phyloP scores from a whole-genome alignment of 2,329 filamentous ascomycete genomes.

The Zymoseptoria brevis region DNA sequence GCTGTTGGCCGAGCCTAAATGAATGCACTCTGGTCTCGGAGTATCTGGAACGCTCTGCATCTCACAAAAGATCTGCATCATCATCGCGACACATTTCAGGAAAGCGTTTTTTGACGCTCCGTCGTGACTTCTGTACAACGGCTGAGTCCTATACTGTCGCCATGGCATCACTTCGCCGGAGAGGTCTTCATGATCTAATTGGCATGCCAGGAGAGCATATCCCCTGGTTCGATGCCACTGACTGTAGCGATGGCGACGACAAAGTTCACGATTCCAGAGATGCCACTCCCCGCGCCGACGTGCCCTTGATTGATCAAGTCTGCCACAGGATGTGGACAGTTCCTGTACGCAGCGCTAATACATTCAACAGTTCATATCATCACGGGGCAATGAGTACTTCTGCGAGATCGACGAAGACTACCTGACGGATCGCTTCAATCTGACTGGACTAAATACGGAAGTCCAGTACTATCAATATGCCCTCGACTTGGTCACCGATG shows the following conservation, averaged over 20 bases:
- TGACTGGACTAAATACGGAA: constrained; percentile 93
- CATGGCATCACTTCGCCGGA: background rate
- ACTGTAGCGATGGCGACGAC: background rate
- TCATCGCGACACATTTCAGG: background rate
- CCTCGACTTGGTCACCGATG: constrained; percentile 91
- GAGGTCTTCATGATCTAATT: background rate
- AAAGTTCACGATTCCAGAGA: background rate
- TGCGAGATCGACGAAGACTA: constrained; percentile 99
- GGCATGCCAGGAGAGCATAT: background rate
- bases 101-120: background rate
- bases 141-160: background rate
- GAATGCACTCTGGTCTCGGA: background rate
- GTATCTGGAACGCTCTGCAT: background rate
- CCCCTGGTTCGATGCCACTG: background rate
- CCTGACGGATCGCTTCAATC: constrained; percentile 93
- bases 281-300: background rate
- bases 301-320: background rate
- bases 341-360: constrained; percentile 7
- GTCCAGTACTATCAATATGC: constrained; percentile 99
- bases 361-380: constrained; percentile 80
- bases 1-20: background rate
- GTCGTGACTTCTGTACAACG: background rate
- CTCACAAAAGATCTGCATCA: background rate
- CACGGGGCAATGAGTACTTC: constrained; percentile 96
- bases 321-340: background rate